Evolutionary conservation across 2,329 filamentous ascomycete species (phyloP).

Genomic region (Xylaria sp.): DNA sequence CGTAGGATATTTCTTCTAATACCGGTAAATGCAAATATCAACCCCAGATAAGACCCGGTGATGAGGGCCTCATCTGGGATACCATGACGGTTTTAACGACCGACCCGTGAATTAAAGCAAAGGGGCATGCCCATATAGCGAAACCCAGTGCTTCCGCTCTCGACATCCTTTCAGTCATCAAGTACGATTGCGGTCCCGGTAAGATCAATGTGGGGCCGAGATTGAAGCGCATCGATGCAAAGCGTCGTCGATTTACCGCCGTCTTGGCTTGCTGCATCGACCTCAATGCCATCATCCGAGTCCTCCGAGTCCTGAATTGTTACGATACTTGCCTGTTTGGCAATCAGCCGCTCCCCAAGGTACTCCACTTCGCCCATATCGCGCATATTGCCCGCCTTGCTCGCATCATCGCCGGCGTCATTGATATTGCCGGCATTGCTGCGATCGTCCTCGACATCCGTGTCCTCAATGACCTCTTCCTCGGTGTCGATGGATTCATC

Average conservation of each 20-base stretch:
- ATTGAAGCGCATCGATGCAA: conserved; percentile 14
- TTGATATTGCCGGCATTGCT: background rate
- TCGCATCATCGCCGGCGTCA: conserved; percentile 8
- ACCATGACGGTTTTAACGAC: background rate
- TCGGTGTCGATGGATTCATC: conserved; percentile 28
- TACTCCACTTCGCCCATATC: conserved; percentile 25
- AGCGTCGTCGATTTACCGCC: conserved; percentile 2
- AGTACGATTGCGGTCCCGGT: conserved; percentile 16
- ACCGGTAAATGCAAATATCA: too few species aligned
- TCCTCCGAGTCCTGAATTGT: conserved; percentile 10
- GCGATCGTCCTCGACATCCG: conserved; percentile 10
- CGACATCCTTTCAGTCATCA: background rate
- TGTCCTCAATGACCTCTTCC: conserved; percentile 16
- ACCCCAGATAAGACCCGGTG: too few species aligned
- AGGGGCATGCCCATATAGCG: background rate
- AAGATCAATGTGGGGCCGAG: background rate
- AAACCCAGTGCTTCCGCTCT: background rate
- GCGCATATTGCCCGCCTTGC: too few species aligned
- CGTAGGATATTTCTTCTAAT: too few species aligned
- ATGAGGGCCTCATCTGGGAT: background rate
- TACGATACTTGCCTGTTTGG: conserved; percentile 7
- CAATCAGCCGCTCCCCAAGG: conserved; percentile 14
- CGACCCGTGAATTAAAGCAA: too few species aligned
- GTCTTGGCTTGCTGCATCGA: conserved; percentile 23
- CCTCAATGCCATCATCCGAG: conserved; percentile 24